phyloP scores from a whole-genome alignment of 1,139 yeast genomes.

The Candida tunisiensis region DNA sequence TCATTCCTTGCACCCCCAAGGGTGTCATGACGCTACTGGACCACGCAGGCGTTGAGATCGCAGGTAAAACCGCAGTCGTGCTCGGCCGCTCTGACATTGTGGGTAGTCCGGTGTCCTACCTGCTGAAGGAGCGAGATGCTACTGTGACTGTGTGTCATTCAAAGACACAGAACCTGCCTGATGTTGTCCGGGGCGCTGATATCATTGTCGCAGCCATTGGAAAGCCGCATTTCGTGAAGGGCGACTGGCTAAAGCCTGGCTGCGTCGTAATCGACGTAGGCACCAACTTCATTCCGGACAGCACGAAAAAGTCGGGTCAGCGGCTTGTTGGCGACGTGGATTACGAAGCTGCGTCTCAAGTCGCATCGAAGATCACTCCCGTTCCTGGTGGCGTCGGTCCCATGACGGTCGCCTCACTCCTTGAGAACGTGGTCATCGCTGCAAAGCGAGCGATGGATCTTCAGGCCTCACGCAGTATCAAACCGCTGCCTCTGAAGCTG shows the following conservation, averaged over 20 bases:
- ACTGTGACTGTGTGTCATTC: constrained; percentile 84
- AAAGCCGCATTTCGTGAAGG: constrained; percentile 63
- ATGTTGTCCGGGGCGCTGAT: constrained; percentile 57
- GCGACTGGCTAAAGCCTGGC: constrained; percentile 75
- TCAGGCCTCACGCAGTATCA: constrained; percentile 16
- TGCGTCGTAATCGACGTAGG: constrained; percentile 94
- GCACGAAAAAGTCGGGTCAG: constrained; percentile 64
- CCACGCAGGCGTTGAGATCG: constrained; percentile 40
- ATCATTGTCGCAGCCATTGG: constrained; percentile 91
- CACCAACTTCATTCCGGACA: constrained; percentile 71
- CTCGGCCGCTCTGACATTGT: constrained; percentile 94
- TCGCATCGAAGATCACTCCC: constrained; percentile 73
- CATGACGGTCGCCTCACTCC: constrained; percentile 95
- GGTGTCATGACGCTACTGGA: constrained; percentile 73
- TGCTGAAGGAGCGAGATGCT: constrained; percentile 65
- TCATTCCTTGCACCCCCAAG: constrained; percentile 92
- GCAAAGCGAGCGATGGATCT: constrained; percentile 35
- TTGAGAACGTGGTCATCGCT: constrained; percentile 72
- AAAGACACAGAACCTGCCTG: constrained; percentile 45
- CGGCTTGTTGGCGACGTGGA: constrained; percentile 93
- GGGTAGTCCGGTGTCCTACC: constrained; percentile 80
- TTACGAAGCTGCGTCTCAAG: constrained; percentile 43
- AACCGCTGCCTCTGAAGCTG: constrained; percentile 50
- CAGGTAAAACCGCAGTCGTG: constrained; percentile 83
- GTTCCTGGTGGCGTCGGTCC: constrained; percentile 99